These are phyloP conservation scores for Xerocomus brunneocitrinus DNA, from an alignment of 768 basidiomycete genomes.

Conservation along the genomic window DNA sequence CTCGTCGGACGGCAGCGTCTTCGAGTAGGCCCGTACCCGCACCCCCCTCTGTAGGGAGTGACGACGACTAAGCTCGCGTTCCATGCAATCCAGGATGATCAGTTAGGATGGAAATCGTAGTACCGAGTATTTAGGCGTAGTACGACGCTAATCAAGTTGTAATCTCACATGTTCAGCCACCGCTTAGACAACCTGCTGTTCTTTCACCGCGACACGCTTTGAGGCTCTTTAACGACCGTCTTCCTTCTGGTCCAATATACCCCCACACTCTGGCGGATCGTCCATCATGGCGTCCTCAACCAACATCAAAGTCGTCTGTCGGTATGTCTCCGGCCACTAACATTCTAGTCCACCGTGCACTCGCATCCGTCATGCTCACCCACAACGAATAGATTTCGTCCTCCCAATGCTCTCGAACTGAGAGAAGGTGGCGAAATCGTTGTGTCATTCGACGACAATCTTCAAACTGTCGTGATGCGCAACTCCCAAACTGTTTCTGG, in stretches of 20 bases:
- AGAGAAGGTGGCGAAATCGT: conserved; percentile 88
- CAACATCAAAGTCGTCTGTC: conserved; percentile 99
- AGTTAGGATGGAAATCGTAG: background rate
- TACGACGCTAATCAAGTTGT: background rate
- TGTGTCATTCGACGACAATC: conserved; percentile 81
- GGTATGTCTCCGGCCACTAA: conserved; percentile 51
- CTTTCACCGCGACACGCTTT: conserved; percentile 21
- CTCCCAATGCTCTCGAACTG: conserved; percentile 86
- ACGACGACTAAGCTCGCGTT: conserved; percentile 42
- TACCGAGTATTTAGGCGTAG: background rate
- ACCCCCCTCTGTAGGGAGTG: conserved; percentile 38
- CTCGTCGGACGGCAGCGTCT: conserved; percentile 47
- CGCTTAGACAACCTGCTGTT: conserved; percentile 17
- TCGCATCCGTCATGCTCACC: conserved; percentile 3
- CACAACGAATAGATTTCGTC: conserved; percentile 70
- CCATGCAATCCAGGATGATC: too few species aligned
- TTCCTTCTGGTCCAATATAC: conserved; percentile 12
- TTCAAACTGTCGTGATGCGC: conserved; percentile 79
- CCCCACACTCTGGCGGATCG: conserved; percentile 23
- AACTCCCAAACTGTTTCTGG: conserved; percentile 65
- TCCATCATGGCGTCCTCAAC: conserved; percentile 66
- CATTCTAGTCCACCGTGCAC: conserved; percentile 1
- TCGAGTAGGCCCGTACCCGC: conserved; percentile 44
- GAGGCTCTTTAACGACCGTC: conserved; percentile 6
- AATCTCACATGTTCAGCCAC: conserved; percentile 26